Base-by-base conservation (phyloP, 768 basidiomycete genomes). In the Psilocybe cubensis region DNA sequence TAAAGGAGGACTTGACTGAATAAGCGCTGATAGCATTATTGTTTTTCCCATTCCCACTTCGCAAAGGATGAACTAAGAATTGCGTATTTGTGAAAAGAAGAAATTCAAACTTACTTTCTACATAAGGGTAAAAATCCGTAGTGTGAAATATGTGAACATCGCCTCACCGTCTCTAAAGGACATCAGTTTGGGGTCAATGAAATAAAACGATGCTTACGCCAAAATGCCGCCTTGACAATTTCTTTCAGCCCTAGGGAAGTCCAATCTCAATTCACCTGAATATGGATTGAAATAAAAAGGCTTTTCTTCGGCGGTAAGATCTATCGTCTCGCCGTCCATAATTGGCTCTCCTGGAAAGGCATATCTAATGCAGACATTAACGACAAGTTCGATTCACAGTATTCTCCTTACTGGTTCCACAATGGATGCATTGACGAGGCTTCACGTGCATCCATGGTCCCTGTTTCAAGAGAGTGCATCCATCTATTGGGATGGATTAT, bases 11-110 rank as follows among this genome's bases (percentile, higher is more conserved):
- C 89, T 92, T 10, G 85, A 87, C 60, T 96, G 94, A 23, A 97
- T 90, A 50, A 97, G 83, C 9, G 93, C 87, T 1, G 94, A 92
- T 29, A 97, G 72, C 92, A 95, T 95, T 62, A 95, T 94, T 0
- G 93, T 94, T 75, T 96, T 96, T 6, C 94, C 94, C 85, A 96
- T 90, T n/a, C 93, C 93, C 93, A 95, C 92, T 93, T 52, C 41
- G 3, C n/a, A 21, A 42, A 47, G 46, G 10, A 60, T 40, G 38
- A 24, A 28, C 23, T 52, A 57, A 12, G 54, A 23, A 27, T 48
- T 56, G 44, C 42, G 29, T 7, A 63, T 12, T 25, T 59, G n/a
- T n/a, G 11, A 24, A 17, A 3, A 4, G 18, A 27, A 45, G 8
- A 21, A 28, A 1, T 18, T 18, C n/a, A n/a, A 40, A 61, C 82